Conservation (phyloP, 768 basidiomycete species). For the Tulasnella calospora region DNA sequence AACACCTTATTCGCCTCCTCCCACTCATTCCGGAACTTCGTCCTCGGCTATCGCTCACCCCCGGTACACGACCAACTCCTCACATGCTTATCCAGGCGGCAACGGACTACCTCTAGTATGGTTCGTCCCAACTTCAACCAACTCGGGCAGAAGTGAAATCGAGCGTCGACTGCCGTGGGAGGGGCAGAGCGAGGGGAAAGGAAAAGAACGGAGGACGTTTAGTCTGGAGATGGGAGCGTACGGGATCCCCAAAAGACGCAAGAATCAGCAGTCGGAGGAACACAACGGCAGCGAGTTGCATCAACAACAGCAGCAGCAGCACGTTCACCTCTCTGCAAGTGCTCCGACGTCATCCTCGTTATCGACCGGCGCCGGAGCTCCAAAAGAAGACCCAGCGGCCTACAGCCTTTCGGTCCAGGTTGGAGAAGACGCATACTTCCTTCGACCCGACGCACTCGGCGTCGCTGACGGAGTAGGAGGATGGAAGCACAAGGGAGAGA, state of each 20-base stretch:
- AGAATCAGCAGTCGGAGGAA: conserved; percentile 19
- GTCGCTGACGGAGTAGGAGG: conserved; percentile 95
- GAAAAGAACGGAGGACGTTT: conserved; percentile 32
- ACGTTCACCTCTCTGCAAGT: conserved; percentile 30
- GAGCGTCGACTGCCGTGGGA: conserved; percentile 16
- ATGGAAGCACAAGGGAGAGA: conserved; percentile 62
- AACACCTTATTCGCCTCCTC: background rate
- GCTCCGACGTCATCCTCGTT: conserved; percentile 32
- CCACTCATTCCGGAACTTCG: background rate
- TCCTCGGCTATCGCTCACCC: conserved; percentile 6
- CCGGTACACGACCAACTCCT: conserved; percentile 11
- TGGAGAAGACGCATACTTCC: conserved; percentile 89
- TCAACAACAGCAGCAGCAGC: conserved; percentile 17
- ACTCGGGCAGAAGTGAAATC: background rate
- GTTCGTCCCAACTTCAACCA: conserved; percentile 7
- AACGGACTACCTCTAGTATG: conserved; percentile 10
- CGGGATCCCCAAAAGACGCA: conserved; percentile 68
- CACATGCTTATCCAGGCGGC: conserved; percentile 6
- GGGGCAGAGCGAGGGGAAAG: conserved; percentile 5
- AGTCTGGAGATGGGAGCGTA: conserved; percentile 75
- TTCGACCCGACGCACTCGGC: conserved; percentile 76
- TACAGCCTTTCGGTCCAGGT: conserved; percentile 64
- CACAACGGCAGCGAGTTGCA: background rate
- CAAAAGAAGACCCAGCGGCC: conserved; percentile 31
- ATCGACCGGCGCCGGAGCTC: conserved; percentile 33